Base-by-base conservation (phyloP, 179 eudicot genomes). In the Sideroxylon spinosum region DNA sequence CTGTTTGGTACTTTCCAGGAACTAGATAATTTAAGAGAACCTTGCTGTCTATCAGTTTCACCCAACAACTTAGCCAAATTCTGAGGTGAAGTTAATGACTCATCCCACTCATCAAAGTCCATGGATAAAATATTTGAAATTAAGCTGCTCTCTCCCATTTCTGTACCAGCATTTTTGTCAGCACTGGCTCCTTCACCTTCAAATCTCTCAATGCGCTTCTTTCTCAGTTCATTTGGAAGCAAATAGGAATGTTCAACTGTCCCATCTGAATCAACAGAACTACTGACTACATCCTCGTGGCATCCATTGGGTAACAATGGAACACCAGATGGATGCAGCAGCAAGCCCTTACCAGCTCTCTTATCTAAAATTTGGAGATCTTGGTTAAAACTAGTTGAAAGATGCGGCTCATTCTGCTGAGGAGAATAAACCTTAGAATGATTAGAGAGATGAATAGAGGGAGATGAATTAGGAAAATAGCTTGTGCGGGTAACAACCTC, bases 61-160 rank as follows among this genome's bases (percentile, higher is more conserved):
- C 91, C 91, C 80, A 91, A 83, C 68, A 94, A 70, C 79, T 87
- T 88, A 16, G 88, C 90, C 76, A 94, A 85, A 84, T 87, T 89
- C 73, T 87, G 96, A 50, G 95, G 89, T 65, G 98, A 92, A 53
- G 88, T 84, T 71, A 89, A 79, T 23, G 98, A 76, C 73, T 94
- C 97, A 78, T 87, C 90, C 98, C 97, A 92, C 57, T 91, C 63
- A 78, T 91, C 95, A 83, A 87, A 90, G 78, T 94, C 98, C 93
- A 92, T 74, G 0, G 98, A 90, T 78, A 94, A 80, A 79, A 96
- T 92, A 87, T 96, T 89, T 23, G 99, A 90, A 84, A 96, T 96
- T 70, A 96, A 91, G 82, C 84, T 91, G 87, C 82, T 91, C 86
- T 96, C 99, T 77, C 97, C 92, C 72, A 75, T 72, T 71, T 92